These are phyloP conservation scores for Diaporthe caulivora DNA, from an alignment of 2,329 filamentous ascomycete genomes.

Conservation along the genomic window DNA sequence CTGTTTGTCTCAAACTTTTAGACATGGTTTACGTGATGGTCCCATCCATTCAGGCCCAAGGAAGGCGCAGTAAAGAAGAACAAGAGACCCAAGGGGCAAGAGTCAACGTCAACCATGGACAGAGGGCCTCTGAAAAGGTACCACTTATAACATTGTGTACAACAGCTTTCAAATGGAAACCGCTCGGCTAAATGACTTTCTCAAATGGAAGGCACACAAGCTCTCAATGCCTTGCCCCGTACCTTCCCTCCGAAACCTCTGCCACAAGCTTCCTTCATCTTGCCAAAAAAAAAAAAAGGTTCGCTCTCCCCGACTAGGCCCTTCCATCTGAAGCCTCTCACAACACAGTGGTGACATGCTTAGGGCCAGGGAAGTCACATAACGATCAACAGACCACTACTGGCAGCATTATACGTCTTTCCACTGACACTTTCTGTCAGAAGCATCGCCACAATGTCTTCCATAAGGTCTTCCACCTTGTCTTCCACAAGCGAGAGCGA, in stretches of 20 bases:
- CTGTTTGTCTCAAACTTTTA: no score
- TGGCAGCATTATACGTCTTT: background rate
- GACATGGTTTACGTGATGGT: no score
- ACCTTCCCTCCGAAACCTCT: no score
- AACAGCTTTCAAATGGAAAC: background rate
- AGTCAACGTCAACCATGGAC: no score
- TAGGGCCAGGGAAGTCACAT: no score
- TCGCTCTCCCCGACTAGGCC: no score
- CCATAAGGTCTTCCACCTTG: background rate
- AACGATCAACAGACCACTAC: background rate
- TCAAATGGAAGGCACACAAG: no score
- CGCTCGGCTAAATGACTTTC: background rate
- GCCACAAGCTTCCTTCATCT: background rate
- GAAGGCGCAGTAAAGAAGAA: background rate
- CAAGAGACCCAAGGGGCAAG: background rate
- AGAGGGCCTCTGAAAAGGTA: no score
- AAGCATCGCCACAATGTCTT: background rate
- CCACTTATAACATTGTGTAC: background rate
- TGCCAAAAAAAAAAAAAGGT: background rate
- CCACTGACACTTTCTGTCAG: background rate
- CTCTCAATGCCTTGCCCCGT: background rate
- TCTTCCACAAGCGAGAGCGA: background rate
- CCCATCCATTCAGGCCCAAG: background rate
- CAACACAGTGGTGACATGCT: no score
- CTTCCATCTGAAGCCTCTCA: background rate